Evolutionary conservation across 805 yeast genomes (phyloP), one percentile per base, ranked within the genome.

Genomic region (Blastobotrys parvus): DNA sequence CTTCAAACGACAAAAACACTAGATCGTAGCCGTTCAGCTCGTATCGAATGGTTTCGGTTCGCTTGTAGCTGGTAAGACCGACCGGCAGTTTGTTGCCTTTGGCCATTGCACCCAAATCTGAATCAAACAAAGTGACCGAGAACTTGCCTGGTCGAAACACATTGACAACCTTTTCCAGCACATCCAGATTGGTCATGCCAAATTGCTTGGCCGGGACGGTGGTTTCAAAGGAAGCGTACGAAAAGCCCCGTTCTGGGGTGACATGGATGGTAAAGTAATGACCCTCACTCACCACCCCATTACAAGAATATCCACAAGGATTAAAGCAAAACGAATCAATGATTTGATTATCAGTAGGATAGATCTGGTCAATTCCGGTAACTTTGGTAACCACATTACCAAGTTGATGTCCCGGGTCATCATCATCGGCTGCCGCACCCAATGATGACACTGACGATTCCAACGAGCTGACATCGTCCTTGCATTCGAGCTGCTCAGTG

Each of bases 301-400:
- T 90, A 36, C 96, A 85, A 2, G 96, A 86, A 58, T 78, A 90
- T 5, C 98, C 98, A 61, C 97, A 90, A 1, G 98, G 98, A 3
- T 83, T 69, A 61, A 90, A 90, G 22, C 92, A 80, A 64, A 87
- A 90, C 6, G 95, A 84, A 65, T 90, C 97, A 46, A 80, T 76
- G 20, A 64, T 61, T 43, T 59, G 64, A 29, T 50, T 43, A 27
- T 48, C 41, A 22, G 56, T 55, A 15, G 66, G 61, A 55, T 75
- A 84, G 19, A 90, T 59, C 35, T 70, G 61, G 62, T 83, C 82
- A 50, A 90, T 71, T 2, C 78, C 74, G 4, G 88, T 71, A 34
- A 63, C 57, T 35, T 65, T 61, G 65, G 94, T 78, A 59, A 87
- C 84, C 38, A 76, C 71, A 21, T 70, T 60, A 4, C 97, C 97